Evolutionary conservation across 1,284 basidiomycete genomes (phyloP).

Genomic region (Heterobasidion irregulare): DNA sequence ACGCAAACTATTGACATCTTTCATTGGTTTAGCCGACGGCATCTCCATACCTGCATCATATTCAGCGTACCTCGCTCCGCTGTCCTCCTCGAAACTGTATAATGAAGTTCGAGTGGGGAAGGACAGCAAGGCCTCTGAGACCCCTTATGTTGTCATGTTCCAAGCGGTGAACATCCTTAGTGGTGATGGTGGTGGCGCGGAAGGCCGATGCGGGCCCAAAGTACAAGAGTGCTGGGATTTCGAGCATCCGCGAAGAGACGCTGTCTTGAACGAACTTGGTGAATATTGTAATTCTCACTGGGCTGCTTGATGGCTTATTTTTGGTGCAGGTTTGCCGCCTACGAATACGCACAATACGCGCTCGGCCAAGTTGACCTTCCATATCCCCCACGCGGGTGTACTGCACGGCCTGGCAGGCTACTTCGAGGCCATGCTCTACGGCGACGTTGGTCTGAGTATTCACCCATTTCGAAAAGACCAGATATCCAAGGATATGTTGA

Average conservation of each 20-base stretch:
- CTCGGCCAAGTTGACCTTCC: constrained; percentile 76
- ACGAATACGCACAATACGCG: constrained; percentile 88
- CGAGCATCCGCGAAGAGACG: constrained; percentile 83
- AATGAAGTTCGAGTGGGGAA: constrained; percentile 66
- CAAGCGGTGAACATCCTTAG: constrained; percentile 86
- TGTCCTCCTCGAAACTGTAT: constrained; percentile 89
- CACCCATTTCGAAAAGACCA: constrained; percentile 83
- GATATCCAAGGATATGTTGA: constrained; percentile 92
- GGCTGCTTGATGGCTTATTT: neutral
- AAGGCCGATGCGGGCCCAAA: constrained; percentile 66
- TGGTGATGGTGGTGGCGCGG: constrained; percentile 53
- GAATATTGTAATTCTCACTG: constrained; percentile 3
- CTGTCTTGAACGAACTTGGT: constrained; percentile 47
- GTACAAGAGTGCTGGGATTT: constrained; percentile 98
- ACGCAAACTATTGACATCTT: neutral
- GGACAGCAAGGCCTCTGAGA: constrained; percentile 69
- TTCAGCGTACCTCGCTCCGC: constrained; percentile 88
- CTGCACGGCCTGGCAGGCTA: constrained; percentile 97
- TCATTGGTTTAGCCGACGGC: constrained; percentile 57
- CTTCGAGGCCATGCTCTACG: constrained; percentile 93
- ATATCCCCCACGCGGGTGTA: constrained; percentile 92
- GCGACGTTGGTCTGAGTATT: constrained; percentile 85
- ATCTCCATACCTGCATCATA: constrained; percentile 97
- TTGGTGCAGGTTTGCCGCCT: constrained; percentile 57
- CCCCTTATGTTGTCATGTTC: constrained; percentile 98